Evolutionary conservation across 192 early-diverging fungal genomes (phyloP).

Genomic region (Coemansia sp.): DNA sequence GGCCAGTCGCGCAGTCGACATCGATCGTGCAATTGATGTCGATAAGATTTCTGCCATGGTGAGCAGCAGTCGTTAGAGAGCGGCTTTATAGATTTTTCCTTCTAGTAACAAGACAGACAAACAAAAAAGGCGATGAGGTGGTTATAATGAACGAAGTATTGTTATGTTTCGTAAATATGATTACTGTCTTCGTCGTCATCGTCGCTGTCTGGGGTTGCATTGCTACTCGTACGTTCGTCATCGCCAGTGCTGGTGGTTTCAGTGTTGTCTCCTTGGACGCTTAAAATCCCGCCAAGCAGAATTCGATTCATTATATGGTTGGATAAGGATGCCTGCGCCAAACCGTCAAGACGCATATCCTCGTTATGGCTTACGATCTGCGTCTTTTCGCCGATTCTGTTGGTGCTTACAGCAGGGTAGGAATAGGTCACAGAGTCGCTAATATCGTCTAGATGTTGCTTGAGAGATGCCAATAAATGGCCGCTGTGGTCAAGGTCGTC

Average conservation of each 20-base stretch:
- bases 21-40: conserved; percentile 18
- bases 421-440: neutral
- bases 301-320: conserved; percentile 27
- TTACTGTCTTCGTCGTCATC: neutral
- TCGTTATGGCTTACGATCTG: conserved; percentile 25
- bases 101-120: no score
- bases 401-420: conserved; percentile 17
- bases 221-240: conserved; percentile 5
- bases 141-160: no score
- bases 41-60: conserved; percentile 12
- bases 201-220: neutral
- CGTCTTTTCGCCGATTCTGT: conserved; percentile 3
- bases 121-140: no score
- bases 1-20: conserved; percentile 11
- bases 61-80: neutral
- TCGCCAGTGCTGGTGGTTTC: conserved; percentile 4
- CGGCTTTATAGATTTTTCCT: no score
- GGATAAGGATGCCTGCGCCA: conserved; percentile 26
- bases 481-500: conserved; percentile 16
- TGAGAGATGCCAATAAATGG: neutral
- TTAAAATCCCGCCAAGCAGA: conserved; percentile 15
- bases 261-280: conserved; percentile 3
- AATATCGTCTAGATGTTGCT: conserved; percentile 7
- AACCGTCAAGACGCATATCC: conserved; percentile 19
- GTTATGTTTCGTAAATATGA: no score